Percentiles rank a stretch among this genome's conserved stretches.
These are phyloP conservation scores for Ustilago curta DNA, from an alignment of 1,284 basidiomycete genomes.

Conservation along the genomic window DNA sequence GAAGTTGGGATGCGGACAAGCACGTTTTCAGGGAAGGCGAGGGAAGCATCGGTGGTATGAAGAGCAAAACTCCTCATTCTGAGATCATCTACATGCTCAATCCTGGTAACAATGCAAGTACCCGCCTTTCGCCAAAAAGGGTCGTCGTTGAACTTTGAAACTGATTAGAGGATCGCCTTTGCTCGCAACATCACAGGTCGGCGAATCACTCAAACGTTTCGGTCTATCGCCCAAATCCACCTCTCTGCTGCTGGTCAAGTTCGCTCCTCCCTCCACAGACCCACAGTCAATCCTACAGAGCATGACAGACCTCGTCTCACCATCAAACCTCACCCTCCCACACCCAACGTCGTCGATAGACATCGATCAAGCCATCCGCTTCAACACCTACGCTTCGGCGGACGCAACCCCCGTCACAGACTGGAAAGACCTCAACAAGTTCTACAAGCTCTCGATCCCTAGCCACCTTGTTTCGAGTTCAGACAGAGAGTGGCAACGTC, in stretches of 20 bases:
- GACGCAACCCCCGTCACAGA: constrained; percentile 23
- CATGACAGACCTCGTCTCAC: constrained; percentile 37
- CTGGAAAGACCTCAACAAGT: constrained; percentile 53
- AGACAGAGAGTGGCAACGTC: not conserved
- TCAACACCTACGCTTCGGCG: constrained; percentile 1
- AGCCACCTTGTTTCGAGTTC: constrained; percentile 8
- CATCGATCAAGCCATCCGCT: constrained; percentile 37
- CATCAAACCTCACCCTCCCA: constrained; percentile 21
- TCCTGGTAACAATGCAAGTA: constrained; percentile 48
- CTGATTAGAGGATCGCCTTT: not conserved
- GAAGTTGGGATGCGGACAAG: constrained; percentile 27
- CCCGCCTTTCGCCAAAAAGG: no score
- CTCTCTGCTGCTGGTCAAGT: constrained; percentile 46
- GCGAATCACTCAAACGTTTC: constrained; percentile 51
- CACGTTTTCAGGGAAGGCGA: constrained; percentile 32
- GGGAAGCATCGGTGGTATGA: constrained; percentile 46
- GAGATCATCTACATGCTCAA: constrained; percentile 52
- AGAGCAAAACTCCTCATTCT: constrained; percentile 50
- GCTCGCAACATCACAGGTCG: constrained; percentile 22
- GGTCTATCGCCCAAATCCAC: constrained; percentile 38
- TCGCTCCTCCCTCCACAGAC: constrained; percentile 21
- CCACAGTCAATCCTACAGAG: constrained; percentile 13
- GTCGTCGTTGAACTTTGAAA: no score
- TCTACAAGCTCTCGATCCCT: constrained; percentile 53
- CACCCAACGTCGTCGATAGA: constrained; percentile 2